Conservation (phyloP, 805 yeast genomes). For the Saccharomycopsis sp. region DNA sequence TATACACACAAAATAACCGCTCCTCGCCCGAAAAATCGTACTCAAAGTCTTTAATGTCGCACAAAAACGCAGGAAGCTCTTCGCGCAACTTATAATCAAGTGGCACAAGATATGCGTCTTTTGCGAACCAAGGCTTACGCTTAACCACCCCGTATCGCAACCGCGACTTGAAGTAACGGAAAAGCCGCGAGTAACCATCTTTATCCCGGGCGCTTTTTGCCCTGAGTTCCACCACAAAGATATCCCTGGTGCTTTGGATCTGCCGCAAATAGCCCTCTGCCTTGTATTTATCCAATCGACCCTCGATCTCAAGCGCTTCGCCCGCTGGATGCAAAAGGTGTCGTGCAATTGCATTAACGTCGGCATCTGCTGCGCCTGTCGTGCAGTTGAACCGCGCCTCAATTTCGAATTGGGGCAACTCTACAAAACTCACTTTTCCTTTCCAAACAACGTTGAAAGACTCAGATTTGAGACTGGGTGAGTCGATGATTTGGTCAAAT, state of each 20-base stretch:
- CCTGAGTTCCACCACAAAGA: constrained; percentile 43
- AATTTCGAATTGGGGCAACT: constrained; percentile 4
- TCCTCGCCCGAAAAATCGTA: background rate
- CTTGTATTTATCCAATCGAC: constrained; percentile 47
- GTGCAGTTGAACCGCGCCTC: constrained; percentile 6
- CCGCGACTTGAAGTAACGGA: constrained; percentile 31
- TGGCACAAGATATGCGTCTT: constrained; percentile 11
- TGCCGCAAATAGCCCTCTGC: constrained; percentile 54
- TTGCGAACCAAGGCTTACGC: constrained; percentile 22
- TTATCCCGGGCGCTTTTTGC: constrained; percentile 22
- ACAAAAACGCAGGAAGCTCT: constrained; percentile 8
- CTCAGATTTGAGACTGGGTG: background rate
- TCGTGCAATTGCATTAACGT: constrained; percentile 9
- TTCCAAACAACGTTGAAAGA: constrained; percentile 1
- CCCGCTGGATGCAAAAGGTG: constrained; percentile 25
- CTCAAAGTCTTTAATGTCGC: background rate
- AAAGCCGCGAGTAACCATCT: constrained; percentile 8
- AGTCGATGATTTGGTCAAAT: background rate
- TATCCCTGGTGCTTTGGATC: constrained; percentile 45
- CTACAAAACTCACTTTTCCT: constrained; percentile 4
- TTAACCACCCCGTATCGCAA: constrained; percentile 43
- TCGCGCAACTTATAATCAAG: background rate
- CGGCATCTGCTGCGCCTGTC: background rate
- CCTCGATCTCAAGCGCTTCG: constrained; percentile 47
- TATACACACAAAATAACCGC: constrained; percentile 8